Evolutionary conservation across 2,329 filamentous ascomycete species (phyloP).

Genomic region (Aureobasidium vineae): DNA sequence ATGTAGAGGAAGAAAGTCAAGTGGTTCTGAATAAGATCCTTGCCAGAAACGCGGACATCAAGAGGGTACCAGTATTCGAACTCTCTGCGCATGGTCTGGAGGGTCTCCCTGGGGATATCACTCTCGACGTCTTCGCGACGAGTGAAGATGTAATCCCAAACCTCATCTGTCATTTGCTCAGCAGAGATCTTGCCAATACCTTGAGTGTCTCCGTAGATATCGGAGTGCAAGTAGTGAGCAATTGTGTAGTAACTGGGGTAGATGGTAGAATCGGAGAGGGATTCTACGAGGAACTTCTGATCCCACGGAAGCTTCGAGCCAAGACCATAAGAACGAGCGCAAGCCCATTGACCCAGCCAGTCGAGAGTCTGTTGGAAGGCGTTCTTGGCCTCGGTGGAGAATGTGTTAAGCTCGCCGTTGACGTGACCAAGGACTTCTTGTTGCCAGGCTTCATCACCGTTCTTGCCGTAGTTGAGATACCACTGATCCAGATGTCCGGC

Average conservation of each 20-base stretch:
- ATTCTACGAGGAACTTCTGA: conserved; percentile 83
- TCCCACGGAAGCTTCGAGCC: conserved; percentile 97
- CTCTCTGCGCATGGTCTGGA: conserved; percentile 80
- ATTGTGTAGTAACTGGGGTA: conserved; percentile 76
- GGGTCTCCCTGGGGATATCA: conserved; percentile 68
- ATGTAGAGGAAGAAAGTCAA: conserved; percentile 95
- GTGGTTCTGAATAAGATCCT: conserved; percentile 93
- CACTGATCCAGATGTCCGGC: conserved; percentile 93
- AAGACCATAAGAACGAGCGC: conserved; percentile 84
- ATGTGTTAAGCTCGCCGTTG: conserved; percentile 72
- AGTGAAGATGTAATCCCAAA: conserved; percentile 95
- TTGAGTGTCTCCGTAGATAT: conserved; percentile 75
- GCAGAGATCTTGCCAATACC: conserved; percentile 68
- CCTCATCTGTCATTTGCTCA: conserved; percentile 89
- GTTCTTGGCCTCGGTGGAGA: conserved; percentile 58
- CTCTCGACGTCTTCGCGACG: conserved; percentile 68
- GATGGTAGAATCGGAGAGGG: conserved; percentile 85
- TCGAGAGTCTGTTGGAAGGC: conserved; percentile 77
- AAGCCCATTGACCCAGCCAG: conserved; percentile 97
- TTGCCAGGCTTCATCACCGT: conserved; percentile 77
- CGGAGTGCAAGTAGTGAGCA: conserved; percentile 63
- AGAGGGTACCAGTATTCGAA: conserved; percentile 98
- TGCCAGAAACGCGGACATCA: conserved; percentile 83
- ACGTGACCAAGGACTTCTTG: conserved; percentile 70
- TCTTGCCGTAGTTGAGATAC: conserved; percentile 91